Base-by-base conservation (phyloP, 495 filamentous ascomycete genomes). In the Acidiella bohemica region DNA sequence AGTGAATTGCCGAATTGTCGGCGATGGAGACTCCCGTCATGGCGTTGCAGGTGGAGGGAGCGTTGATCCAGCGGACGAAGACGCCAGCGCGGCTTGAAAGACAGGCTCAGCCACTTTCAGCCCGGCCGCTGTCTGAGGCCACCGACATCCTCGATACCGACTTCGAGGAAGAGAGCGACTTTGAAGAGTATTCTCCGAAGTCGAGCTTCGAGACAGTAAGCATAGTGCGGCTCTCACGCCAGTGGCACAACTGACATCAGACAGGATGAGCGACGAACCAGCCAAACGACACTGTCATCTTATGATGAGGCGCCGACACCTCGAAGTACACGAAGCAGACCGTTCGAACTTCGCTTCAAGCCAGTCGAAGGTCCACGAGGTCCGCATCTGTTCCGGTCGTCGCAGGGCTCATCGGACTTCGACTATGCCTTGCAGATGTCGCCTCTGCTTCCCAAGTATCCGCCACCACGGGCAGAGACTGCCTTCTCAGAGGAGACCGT, bases 331-430 rank as follows among this genome's bases (percentile, higher is more conserved):
- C 41, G 30, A 16, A 48, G 39, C 23, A 42, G 37, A 23, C 53
- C 67, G 33, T 75, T 76, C 32, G 63, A 67, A 12, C 39, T 59
- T 17, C 49, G 53, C 9, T 50, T 63, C 38, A 80, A 75, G 53
- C 64, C 75, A 25, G 78, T 85, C 1, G 72, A 84, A 52, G 86
- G 86, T 17, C 86, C 86, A 5, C 68, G 65, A 46, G 86, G 87
- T 4, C 87, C 86, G 2, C 87, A 93, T 63, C 67, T 95, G n/a
- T 95, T 95, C 62, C 72, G 83, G 41, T 66, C 61, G 44, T 47
- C 62, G 59, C 48, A 70, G 57, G 27, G 58, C 60, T 57, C 63
- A 10, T 54, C 59, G 9, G 76, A 79, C 41, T 68, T 76, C 47
- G 67, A 72, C 27, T 57, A 54, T 45, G 54, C 58, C 1, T 66